Percentiles rank a stretch among this genome's conserved stretches.
Conservation (phyloP, 2,329 filamentous ascomycete genomes). For the Tolypocladium guangdongense region DNA sequence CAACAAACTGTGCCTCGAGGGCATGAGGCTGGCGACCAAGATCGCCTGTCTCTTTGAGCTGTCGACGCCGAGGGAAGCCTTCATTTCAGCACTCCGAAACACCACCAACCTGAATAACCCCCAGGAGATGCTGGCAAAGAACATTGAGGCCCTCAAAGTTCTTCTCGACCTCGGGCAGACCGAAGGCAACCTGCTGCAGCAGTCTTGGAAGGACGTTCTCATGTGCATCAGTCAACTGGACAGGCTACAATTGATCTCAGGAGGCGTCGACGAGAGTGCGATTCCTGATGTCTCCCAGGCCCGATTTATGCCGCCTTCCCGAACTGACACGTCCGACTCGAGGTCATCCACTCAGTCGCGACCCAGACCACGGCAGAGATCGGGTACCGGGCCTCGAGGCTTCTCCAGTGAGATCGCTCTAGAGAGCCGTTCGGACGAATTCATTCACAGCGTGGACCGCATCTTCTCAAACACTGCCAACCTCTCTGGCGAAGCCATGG, state of each 20-base stretch:
- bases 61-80: slow-evolving; percentile 86
- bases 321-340: slow-evolving; percentile 42
- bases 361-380: slow-evolving; percentile 33
- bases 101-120: slow-evolving; percentile 95
- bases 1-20: slow-evolving; percentile 86
- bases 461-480: slow-evolving; percentile 97
- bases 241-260: slow-evolving; percentile 85
- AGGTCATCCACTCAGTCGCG: slow-evolving; percentile 58
- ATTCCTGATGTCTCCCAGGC: slow-evolving; percentile 87
- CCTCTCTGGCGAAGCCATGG: slow-evolving; percentile 85
- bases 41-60: slow-evolving; percentile 91
- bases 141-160: slow-evolving; percentile 86
- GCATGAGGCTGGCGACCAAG: slow-evolving; percentile 85
- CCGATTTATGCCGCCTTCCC: slow-evolving; percentile 52
- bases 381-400: slow-evolving; percentile 50
- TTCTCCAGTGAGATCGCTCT: slow-evolving; percentile 74
- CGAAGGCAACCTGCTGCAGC: slow-evolving; percentile 79
- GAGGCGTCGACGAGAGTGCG: slow-evolving; percentile 84
- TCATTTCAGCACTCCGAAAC: slow-evolving; percentile 84
- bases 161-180: slow-evolving; percentile 85
- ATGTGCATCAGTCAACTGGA: slow-evolving; percentile 95
- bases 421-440: slow-evolving; percentile 85
- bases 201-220: slow-evolving; percentile 91
- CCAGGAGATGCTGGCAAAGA: slow-evolving; percentile 90
- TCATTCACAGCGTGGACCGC: slow-evolving; percentile 83